Percentiles rank a stretch among this genome's conserved stretches.
Conservation (phyloP, 306 rosid genomes). For the Neltuma alba region DNA sequence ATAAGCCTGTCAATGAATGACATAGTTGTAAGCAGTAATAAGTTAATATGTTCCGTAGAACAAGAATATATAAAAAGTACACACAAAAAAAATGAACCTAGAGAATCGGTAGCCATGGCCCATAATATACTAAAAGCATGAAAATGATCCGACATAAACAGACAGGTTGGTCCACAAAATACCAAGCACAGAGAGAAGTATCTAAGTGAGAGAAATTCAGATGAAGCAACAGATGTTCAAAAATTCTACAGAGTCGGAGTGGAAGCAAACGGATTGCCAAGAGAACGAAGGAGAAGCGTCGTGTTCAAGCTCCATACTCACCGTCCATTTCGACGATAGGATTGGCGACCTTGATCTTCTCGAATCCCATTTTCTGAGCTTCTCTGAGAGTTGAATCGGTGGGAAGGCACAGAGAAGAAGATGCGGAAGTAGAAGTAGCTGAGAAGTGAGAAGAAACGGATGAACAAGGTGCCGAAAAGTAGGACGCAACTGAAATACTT, state of each 20-base stretch:
- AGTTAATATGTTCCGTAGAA: neutral
- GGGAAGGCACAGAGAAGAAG: neutral
- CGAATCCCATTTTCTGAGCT: constrained; percentile 56
- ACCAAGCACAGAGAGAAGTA: neutral
- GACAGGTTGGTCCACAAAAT: neutral
- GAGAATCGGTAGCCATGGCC: neutral
- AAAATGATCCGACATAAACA: neutral
- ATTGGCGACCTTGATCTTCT: constrained; percentile 88
- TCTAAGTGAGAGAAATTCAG: neutral
- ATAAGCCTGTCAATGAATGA: neutral
- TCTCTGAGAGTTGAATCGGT: neutral
- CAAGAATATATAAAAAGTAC: neutral
- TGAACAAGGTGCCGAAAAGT: neutral
- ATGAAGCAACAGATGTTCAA: neutral
- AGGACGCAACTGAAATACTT: neutral
- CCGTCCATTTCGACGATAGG: constrained; percentile 97
- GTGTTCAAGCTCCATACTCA: neutral
- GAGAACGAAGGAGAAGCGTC: neutral
- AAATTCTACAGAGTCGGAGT: neutral
- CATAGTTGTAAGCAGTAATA: neutral
- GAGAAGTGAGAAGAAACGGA: too few species aligned
- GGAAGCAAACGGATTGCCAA: neutral
- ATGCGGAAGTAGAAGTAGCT: too few species aligned
- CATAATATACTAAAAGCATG: neutral
- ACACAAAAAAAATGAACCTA: neutral